These are phyloP conservation scores for Sporothrix curviconia DNA, from an alignment of 2,329 filamentous ascomycete genomes.

Conservation along the genomic window DNA sequence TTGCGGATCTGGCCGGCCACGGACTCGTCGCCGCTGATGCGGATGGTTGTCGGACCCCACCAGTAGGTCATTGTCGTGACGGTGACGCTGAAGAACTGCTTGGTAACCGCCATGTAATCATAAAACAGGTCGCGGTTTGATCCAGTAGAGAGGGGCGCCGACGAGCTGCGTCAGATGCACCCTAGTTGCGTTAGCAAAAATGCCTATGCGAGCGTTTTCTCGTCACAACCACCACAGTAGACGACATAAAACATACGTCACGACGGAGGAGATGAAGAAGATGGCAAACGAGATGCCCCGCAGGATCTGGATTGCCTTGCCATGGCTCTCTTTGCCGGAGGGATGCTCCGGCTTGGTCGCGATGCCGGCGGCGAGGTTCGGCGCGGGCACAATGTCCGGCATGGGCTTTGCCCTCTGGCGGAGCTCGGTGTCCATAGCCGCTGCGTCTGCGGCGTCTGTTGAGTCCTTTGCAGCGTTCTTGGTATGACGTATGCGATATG, in stretches of 20 bases:
- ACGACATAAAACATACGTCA: no score
- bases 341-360: slow-evolving; percentile 35
- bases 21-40: slow-evolving; percentile 76
- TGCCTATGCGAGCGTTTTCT: background rate
- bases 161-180: slow-evolving; percentile 68
- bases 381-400: slow-evolving; percentile 24
- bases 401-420: slow-evolving; percentile 27
- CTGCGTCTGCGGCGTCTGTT: slow-evolving; percentile 5
- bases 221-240: slow-evolving; percentile 20
- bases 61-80: slow-evolving; percentile 76
- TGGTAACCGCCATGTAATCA: slow-evolving; percentile 80
- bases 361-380: slow-evolving; percentile 22
- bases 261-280: slow-evolving; percentile 46
- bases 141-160: slow-evolving; percentile 66
- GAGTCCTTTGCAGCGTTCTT: background rate
- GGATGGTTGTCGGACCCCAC: slow-evolving; percentile 78
- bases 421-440: slow-evolving; percentile 30
- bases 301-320: slow-evolving; percentile 42
- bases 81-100: slow-evolving; percentile 73
- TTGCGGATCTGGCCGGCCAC: slow-evolving; percentile 68
- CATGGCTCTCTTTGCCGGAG: slow-evolving; percentile 49
- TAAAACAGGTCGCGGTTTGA: slow-evolving; percentile 75
- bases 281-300: slow-evolving; percentile 45
- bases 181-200: slow-evolving; percentile 33
- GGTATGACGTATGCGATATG: background rate